These are phyloP conservation scores for Myotisia sp. DNA, from an alignment of 2,329 filamentous ascomycete species.

Conservation along the genomic window DNA sequence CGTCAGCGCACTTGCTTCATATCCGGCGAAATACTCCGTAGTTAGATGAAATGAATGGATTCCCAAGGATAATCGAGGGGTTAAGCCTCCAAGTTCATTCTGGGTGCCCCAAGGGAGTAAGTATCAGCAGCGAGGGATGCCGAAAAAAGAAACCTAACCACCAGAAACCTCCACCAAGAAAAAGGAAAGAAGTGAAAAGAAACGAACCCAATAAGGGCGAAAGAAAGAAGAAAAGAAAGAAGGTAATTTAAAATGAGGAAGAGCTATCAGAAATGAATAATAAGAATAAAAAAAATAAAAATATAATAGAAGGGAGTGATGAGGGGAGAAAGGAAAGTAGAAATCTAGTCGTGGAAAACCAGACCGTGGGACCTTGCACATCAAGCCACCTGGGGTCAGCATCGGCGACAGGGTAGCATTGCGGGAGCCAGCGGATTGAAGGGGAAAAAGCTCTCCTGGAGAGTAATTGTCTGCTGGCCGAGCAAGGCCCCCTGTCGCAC, in stretches of 20 bases:
- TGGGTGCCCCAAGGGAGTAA: background rate
- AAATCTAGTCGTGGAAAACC: background rate
- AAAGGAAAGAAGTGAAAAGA: conserved; percentile 4
- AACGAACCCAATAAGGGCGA: conserved; percentile 1
- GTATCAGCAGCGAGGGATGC: background rate
- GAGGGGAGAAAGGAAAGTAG: background rate
- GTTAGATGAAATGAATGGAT: conserved; percentile 4
- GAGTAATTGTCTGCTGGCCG: conserved; percentile 3
- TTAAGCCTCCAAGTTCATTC: too few species aligned
- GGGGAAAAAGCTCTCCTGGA: background rate
- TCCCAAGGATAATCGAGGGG: conserved; percentile 1
- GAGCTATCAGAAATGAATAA: conserved; percentile 5
- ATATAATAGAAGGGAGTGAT: background rate
- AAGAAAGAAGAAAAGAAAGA: conserved; percentile 3
- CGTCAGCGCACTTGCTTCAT: background rate
- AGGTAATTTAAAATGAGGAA: conserved; percentile 3
- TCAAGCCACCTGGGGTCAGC: too few species aligned
- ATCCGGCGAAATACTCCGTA: background rate
- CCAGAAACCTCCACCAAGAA: background rate
- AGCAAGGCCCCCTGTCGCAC: background rate
- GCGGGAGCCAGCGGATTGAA: too few species aligned
- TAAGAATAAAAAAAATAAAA: conserved; percentile 5
- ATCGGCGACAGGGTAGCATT: too few species aligned
- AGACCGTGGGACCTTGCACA: too few species aligned
- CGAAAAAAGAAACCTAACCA: background rate